phyloP scores from a whole-genome alignment of 805 yeast species.

The Maudiozyma pseudohumilis region DNA sequence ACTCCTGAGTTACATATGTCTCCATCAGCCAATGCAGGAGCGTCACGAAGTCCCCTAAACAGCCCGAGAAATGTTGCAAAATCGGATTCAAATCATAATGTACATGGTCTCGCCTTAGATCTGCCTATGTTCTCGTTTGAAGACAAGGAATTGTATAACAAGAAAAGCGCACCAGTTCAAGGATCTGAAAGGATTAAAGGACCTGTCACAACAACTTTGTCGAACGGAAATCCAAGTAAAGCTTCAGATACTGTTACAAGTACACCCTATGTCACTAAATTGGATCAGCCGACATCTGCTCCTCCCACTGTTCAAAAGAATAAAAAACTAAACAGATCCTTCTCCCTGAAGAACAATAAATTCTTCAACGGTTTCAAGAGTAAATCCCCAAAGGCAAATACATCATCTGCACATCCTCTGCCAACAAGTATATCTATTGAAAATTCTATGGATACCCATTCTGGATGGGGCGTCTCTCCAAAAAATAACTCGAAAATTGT shows the following conservation, averaged over 20 bases:
- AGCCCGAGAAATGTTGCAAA: slow-evolving; percentile 1
- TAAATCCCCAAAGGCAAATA: neutral
- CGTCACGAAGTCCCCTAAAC: neutral
- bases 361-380: slow-evolving; percentile 18
- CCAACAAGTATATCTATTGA: neutral
- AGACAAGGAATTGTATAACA: neutral
- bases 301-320: neutral
- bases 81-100: too few species aligned
- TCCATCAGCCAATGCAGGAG: slow-evolving; percentile 1
- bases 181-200: too few species aligned
- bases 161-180: neutral
- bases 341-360: slow-evolving; percentile 27
- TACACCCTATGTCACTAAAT: neutral
- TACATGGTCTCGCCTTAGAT: slow-evolving; percentile 1
- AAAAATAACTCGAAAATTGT: neutral
- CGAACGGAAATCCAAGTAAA: neutral
- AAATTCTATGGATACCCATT: slow-evolving; percentile 19
- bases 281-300: neutral
- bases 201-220: neutral
- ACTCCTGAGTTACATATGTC: slow-evolving; percentile 1
- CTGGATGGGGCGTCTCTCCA: slow-evolving; percentile 29
- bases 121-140: neutral
- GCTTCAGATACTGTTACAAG: neutral
- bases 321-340: slow-evolving; percentile 23
- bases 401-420: neutral